A percentile compares a stretch with the other conserved stretches of the same genome.
Evolutionary conservation across 306 rosid species (phyloP).

Genomic region (Prunus davidiana): DNA sequence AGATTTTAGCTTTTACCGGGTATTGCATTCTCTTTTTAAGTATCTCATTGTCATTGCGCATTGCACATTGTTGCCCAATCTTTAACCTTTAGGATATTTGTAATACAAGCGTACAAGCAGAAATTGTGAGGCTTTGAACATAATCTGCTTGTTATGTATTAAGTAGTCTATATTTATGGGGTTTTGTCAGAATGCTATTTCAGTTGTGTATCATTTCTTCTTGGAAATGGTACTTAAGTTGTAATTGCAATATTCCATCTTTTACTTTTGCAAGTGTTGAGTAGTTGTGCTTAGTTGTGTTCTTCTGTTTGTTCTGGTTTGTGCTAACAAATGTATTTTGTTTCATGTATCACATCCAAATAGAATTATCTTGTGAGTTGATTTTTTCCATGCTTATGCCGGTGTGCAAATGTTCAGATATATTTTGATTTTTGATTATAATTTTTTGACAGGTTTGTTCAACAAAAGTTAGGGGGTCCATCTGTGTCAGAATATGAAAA

Average conservation of each 20-base stretch:
- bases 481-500: slow-evolving; percentile 66
- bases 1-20: neutral
- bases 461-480: slow-evolving; percentile 80
- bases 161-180: neutral
- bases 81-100: neutral
- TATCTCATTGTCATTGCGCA: neutral
- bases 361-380: neutral
- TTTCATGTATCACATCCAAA: neutral
- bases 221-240: neutral
- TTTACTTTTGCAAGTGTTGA: neutral
- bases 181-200: neutral
- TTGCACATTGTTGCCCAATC: neutral
- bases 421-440: neutral
- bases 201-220: neutral
- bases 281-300: neutral
- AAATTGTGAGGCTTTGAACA: neutral
- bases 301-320: neutral
- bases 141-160: neutral
- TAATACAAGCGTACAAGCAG: neutral
- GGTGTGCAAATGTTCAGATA: neutral
- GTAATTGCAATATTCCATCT: neutral
- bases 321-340: neutral
- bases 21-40: neutral
- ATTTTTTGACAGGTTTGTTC: slow-evolving; percentile 63
- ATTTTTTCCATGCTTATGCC: neutral